These are phyloP conservation scores for Mycena citricolor DNA, from an alignment of 1,284 basidiomycete genomes.

Conservation along the genomic window DNA sequence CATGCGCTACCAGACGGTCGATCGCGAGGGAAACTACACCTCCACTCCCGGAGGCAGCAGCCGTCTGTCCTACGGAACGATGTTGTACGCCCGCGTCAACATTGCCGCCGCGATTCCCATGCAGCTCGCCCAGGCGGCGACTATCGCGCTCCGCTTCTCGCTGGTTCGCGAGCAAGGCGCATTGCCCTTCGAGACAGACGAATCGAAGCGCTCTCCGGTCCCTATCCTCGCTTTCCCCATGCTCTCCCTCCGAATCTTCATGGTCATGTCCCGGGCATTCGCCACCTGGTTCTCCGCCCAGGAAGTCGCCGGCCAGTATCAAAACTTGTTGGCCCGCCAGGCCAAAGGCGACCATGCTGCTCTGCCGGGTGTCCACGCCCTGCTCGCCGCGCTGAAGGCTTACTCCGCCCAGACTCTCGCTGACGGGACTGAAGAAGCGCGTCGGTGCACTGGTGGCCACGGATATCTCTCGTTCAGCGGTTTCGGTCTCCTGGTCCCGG, in stretches of 20 bases:
- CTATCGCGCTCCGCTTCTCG: constrained; percentile 28
- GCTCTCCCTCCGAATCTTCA: constrained; percentile 25
- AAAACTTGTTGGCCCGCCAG: constrained; percentile 13
- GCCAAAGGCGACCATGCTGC: constrained; percentile 6
- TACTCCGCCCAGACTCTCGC: constrained; percentile 23
- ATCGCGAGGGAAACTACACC: constrained; percentile 20
- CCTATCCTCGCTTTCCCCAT: constrained; percentile 25
- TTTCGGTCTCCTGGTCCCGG: constrained; percentile 21
- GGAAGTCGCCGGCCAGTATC: constrained; percentile 15
- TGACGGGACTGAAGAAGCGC: constrained; percentile 27
- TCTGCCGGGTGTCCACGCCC: constrained; percentile 22
- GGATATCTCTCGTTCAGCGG: constrained; percentile 27
- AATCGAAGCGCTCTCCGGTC: constrained; percentile 12
- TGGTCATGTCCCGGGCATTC: constrained; percentile 22
- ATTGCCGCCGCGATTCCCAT: constrained; percentile 20
- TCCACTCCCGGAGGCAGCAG: neutral
- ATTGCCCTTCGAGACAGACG: constrained; percentile 11
- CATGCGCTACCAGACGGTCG: constrained; percentile 22
- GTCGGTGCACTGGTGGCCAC: constrained; percentile 27
- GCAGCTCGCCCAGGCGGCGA: constrained; percentile 23
- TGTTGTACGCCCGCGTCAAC: constrained; percentile 23
- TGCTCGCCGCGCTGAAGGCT: constrained; percentile 25
- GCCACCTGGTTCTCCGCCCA: constrained; percentile 18
- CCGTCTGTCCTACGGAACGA: constrained; percentile 25
- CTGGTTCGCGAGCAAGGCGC: constrained; percentile 27